These are phyloP conservation scores for Boletus sensibilis DNA, from an alignment of 768 basidiomycete genomes.

Conservation along the genomic window DNA sequence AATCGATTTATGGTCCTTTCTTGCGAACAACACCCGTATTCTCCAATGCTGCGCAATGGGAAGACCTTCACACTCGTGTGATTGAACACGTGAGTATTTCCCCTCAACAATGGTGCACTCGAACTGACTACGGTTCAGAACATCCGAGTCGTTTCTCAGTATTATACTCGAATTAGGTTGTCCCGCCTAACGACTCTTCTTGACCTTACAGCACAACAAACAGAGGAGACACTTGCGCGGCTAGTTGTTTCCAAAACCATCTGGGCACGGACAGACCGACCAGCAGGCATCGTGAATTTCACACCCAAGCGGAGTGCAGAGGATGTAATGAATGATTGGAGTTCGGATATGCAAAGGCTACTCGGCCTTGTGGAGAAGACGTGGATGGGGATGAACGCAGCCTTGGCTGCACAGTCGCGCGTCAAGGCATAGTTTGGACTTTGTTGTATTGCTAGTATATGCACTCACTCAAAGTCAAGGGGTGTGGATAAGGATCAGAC, in stretches of 20 bases:
- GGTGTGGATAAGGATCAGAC: background rate
- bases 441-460: conserved; percentile 19
- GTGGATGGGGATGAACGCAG: conserved; percentile 96
- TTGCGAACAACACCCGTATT: conserved; percentile 83
- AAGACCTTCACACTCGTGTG: conserved; percentile 91
- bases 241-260: conserved; percentile 91
- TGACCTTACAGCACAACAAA: conserved; percentile 76
- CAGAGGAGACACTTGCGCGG: conserved; percentile 85
- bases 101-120: background rate
- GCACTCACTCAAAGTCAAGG: background rate
- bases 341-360: conserved; percentile 91
- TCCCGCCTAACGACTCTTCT: conserved; percentile 80
- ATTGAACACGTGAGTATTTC: conserved; percentile 83
- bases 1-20: conserved; percentile 81
- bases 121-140: conserved; percentile 54
- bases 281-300: conserved; percentile 87
- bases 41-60: conserved; percentile 77
- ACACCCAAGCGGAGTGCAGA: conserved; percentile 78
- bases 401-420: conserved; percentile 78
- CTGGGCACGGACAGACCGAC: conserved; percentile 92
- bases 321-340: conserved; percentile 98
- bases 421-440: conserved; percentile 40
- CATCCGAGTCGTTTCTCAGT: conserved; percentile 89
- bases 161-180: conserved; percentile 93
- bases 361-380: conserved; percentile 93